phyloP scores from a whole-genome alignment of 371 early-diverging fungal species.

The Mucor piriformis region DNA sequence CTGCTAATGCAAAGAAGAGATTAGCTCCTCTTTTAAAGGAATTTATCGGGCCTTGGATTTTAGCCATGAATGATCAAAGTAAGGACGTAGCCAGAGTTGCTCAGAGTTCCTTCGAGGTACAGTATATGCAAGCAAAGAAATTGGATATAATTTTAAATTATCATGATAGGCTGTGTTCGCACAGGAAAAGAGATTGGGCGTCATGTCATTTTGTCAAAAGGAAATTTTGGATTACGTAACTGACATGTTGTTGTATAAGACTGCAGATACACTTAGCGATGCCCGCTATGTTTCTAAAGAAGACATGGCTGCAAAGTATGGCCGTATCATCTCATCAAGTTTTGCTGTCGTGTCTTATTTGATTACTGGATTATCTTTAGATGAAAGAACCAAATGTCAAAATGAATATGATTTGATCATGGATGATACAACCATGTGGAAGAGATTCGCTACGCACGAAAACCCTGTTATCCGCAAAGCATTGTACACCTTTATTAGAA shows the following conservation, averaged over 20 bases:
- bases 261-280: constrained; percentile 70
- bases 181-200: constrained; percentile 55
- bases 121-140: neutral
- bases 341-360: constrained; percentile 56
- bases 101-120: constrained; percentile 58
- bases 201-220: constrained; percentile 62
- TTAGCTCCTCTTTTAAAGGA: constrained; percentile 66
- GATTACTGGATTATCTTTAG: constrained; percentile 44
- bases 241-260: constrained; percentile 59
- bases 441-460: constrained; percentile 38
- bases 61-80: constrained; percentile 63
- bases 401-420: constrained; percentile 51
- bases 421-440: constrained; percentile 55
- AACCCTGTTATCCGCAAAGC: constrained; percentile 57
- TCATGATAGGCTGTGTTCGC: constrained; percentile 63
- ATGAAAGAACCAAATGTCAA: constrained; percentile 41
- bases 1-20: constrained; percentile 57
- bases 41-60: constrained; percentile 65
- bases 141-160: no score
- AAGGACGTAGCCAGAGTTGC: constrained; percentile 61
- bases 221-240: constrained; percentile 59
- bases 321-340: constrained; percentile 58
- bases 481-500: constrained; percentile 48
- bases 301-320: constrained; percentile 66
- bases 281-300: constrained; percentile 65